Evolutionary conservation across 768 basidiomycete species (phyloP).

Genomic region (Pholiota conissans): DNA sequence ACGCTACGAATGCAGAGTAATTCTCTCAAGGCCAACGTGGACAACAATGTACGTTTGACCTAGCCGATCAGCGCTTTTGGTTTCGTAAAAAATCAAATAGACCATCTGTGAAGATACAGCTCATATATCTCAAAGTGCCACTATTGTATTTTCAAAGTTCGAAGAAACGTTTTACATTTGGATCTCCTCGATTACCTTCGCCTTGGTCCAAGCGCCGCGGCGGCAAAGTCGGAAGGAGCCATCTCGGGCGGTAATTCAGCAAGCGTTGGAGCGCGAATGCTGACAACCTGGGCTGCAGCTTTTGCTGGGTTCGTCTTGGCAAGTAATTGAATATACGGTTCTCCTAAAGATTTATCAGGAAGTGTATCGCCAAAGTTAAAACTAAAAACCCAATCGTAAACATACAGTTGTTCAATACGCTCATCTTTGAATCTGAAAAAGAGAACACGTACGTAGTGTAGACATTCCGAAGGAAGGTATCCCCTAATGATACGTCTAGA

Average conservation of each 20-base stretch:
- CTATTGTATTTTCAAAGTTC: too few relatives aligned
- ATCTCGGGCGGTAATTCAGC: slow-evolving; percentile 27
- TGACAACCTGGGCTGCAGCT: slow-evolving; percentile 31
- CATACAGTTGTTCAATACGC: not conserved
- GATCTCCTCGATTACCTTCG: too few relatives aligned
- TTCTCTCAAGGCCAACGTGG: too few relatives aligned
- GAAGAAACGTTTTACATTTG: too few relatives aligned
- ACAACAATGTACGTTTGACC: too few relatives aligned
- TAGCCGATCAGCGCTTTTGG: too few relatives aligned
- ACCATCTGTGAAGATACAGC: too few relatives aligned
- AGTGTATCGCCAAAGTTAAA: slow-evolving; percentile 41
- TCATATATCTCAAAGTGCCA: too few relatives aligned
- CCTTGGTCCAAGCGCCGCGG: not conserved
- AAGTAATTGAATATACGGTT: slow-evolving; percentile 41
- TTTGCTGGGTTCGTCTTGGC: slow-evolving; percentile 33
- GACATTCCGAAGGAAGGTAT: slow-evolving; percentile 46
- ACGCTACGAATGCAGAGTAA: too few relatives aligned
- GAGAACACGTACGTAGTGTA: slow-evolving; percentile 41
- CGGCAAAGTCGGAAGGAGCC: slow-evolving; percentile 22
- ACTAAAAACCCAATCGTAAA: slow-evolving; percentile 24
- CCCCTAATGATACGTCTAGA: slow-evolving; percentile 41
- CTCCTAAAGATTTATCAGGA: slow-evolving; percentile 16
- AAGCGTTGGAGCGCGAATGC: slow-evolving; percentile 26
- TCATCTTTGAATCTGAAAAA: too few relatives aligned
- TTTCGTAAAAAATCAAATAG: too few relatives aligned